Evolutionary conservation across 331 rosid species (phyloP).

Genomic region (Dryas integrifolia): DNA sequence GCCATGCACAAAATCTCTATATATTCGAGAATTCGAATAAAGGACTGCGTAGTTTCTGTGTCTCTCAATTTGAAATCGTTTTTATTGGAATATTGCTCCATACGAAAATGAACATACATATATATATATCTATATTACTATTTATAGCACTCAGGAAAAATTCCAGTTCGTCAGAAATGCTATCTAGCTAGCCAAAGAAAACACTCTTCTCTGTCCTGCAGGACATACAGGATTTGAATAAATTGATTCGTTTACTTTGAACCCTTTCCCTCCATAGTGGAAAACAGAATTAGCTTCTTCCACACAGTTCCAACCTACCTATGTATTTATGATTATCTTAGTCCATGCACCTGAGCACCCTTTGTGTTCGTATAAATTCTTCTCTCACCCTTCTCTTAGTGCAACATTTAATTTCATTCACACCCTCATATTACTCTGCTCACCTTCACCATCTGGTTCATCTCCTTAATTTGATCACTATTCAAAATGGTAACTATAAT

Average conservation of each 20-base stretch:
- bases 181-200: slow-evolving; percentile 1
- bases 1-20: too few relatives aligned
- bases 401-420: slow-evolving; percentile 9
- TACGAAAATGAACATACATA: not conserved
- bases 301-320: slow-evolving; percentile 1
- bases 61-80: not conserved
- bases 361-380: slow-evolving; percentile 36
- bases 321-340: slow-evolving; percentile 18
- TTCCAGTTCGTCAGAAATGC: slow-evolving; percentile 7
- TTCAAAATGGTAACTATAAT: slow-evolving; percentile 18
- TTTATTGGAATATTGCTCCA: not conserved
- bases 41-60: too few relatives aligned
- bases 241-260: slow-evolving; percentile 43
- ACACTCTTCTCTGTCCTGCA: not conserved
- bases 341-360: slow-evolving; percentile 15
- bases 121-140: too few relatives aligned
- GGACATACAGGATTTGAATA: slow-evolving; percentile 13
- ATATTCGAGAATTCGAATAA: too few relatives aligned
- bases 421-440: not conserved
- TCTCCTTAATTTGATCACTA: slow-evolving; percentile 6
- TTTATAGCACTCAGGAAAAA: not conserved
- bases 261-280: slow-evolving; percentile 41
- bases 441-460: not conserved
- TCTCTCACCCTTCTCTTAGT: slow-evolving; percentile 8
- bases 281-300: slow-evolving; percentile 41